Conservation (phyloP, 2,329 filamentous ascomycete genomes). For the Stylonectria norvegica region DNA sequence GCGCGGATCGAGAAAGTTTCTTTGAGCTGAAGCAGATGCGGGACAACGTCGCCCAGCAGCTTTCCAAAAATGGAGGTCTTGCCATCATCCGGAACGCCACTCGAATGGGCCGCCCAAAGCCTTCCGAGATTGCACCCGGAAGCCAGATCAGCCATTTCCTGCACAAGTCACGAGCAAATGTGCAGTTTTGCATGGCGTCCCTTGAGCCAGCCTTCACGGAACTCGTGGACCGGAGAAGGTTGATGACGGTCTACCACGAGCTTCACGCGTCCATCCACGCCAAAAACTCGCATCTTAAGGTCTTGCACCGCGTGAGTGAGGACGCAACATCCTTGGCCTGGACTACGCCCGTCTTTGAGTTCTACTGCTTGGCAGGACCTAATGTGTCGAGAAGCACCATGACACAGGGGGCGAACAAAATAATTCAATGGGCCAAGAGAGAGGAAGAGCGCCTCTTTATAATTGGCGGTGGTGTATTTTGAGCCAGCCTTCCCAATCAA, state of each 20-base stretch:
- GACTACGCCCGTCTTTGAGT: slow-evolving; percentile 86
- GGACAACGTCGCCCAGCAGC: slow-evolving; percentile 60
- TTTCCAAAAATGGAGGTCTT: slow-evolving; percentile 73
- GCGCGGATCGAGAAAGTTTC: slow-evolving; percentile 88
- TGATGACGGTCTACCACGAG: slow-evolving; percentile 81
- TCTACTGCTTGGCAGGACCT: slow-evolving; percentile 90
- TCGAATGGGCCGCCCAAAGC: slow-evolving; percentile 64
- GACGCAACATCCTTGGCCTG: slow-evolving; percentile 81
- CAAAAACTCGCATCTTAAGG: slow-evolving; percentile 79
- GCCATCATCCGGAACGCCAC: slow-evolving; percentile 70
- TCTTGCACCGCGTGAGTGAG: slow-evolving; percentile 74
- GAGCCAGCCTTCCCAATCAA: slow-evolving; percentile 18
- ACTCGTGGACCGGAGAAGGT: slow-evolving; percentile 60
- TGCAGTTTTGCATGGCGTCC: slow-evolving; percentile 91
- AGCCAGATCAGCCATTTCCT: slow-evolving; percentile 85
- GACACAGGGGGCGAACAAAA: slow-evolving; percentile 80
- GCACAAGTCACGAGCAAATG: slow-evolving; percentile 91
- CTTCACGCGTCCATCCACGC: slow-evolving; percentile 83
- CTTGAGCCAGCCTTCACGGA: slow-evolving; percentile 64
- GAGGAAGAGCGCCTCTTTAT: slow-evolving; percentile 96
- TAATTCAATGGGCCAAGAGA: slow-evolving; percentile 85
- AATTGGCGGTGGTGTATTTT: slow-evolving; percentile 90
- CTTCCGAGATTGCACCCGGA: slow-evolving; percentile 74
- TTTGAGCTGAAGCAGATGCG: slow-evolving; percentile 78
- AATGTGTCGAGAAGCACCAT: slow-evolving; percentile 62